Percentiles rank a stretch among this genome's conserved stretches.
Conservation (phyloP, 352 stramenopile species). For the Pythium chondricola region DNA sequence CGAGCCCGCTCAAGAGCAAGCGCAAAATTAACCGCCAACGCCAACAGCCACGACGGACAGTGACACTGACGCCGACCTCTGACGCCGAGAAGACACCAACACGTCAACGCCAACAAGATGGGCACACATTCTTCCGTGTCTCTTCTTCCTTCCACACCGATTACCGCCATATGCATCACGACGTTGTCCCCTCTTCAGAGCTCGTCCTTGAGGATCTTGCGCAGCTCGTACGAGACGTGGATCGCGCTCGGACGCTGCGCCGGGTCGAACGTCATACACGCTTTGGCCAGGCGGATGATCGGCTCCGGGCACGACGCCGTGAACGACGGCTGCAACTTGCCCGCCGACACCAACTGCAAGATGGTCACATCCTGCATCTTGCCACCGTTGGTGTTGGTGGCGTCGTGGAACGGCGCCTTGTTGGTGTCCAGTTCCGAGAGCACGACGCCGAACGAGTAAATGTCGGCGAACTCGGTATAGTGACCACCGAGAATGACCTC, state of each 20-base stretch:
- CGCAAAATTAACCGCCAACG: too few species aligned
- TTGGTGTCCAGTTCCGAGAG: conserved; percentile 64
- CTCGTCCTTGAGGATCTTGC: conserved; percentile 72
- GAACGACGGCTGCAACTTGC: conserved; percentile 65
- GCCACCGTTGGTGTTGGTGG: conserved; percentile 48
- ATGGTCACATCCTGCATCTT: conserved; percentile 65
- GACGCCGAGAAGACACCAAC: too few species aligned
- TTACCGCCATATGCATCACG: too few species aligned
- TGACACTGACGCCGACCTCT: too few species aligned
- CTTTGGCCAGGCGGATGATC: conserved; percentile 50
- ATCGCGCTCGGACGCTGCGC: conserved; percentile 62
- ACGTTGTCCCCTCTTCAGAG: too few species aligned
- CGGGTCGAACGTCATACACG: conserved; percentile 61
- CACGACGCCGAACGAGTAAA: conserved; percentile 31
- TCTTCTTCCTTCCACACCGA: too few species aligned
- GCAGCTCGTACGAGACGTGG: conserved; percentile 72
- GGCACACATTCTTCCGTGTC: too few species aligned
- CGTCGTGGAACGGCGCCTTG: conserved; percentile 53
- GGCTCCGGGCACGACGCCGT: conserved; percentile 33
- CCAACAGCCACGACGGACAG: too few species aligned
- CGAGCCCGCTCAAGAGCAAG: too few species aligned
- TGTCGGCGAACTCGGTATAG: conserved; percentile 19
- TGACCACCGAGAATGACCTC: conserved; percentile 19
- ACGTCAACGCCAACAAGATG: too few species aligned
- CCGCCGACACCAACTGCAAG: conserved; percentile 54